Conservation (phyloP, 1,284 basidiomycete genomes). For the Phlebopus sp. region DNA sequence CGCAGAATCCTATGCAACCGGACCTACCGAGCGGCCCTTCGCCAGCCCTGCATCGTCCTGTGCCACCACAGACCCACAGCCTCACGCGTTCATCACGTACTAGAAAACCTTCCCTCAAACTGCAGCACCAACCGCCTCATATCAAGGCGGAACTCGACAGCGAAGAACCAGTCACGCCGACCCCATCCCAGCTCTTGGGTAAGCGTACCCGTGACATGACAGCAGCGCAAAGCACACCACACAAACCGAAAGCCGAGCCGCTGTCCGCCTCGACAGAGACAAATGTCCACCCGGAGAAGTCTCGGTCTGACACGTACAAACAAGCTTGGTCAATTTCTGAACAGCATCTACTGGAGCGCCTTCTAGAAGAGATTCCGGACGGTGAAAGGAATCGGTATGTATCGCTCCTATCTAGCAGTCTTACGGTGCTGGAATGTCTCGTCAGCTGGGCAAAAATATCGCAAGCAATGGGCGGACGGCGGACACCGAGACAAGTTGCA, state of each 20-base stretch:
- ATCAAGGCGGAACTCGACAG: slow-evolving; percentile 10
- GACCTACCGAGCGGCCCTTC: slow-evolving; percentile 1
- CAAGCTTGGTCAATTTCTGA: slow-evolving; percentile 72
- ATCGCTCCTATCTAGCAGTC: background rate
- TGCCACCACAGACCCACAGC: slow-evolving; percentile 6
- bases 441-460: slow-evolving; percentile 77
- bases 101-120: slow-evolving; percentile 34
- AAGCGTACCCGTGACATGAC: slow-evolving; percentile 27
- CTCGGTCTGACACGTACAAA: slow-evolving; percentile 69
- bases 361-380: slow-evolving; percentile 71
- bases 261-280: slow-evolving; percentile 10
- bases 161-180: slow-evolving; percentile 9
- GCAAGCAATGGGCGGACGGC: slow-evolving; percentile 67
- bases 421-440: slow-evolving; percentile 5
- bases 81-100: slow-evolving; percentile 17
- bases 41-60: background rate
- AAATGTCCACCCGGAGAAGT: slow-evolving; percentile 37
- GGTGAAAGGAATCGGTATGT: slow-evolving; percentile 70
- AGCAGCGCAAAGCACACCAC: slow-evolving; percentile 8
- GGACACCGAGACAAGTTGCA: slow-evolving; percentile 79
- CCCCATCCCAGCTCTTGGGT: slow-evolving; percentile 20
- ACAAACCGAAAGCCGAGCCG: slow-evolving; percentile 21
- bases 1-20: slow-evolving; percentile 2
- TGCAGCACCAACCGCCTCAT: slow-evolving; percentile 23
- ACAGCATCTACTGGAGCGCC: slow-evolving; percentile 68